Evolutionary conservation across 495 filamentous ascomycete species (phyloP), one percentile per base, ranked within the genome.

Genomic region (Penicillium bovifimosum): DNA sequence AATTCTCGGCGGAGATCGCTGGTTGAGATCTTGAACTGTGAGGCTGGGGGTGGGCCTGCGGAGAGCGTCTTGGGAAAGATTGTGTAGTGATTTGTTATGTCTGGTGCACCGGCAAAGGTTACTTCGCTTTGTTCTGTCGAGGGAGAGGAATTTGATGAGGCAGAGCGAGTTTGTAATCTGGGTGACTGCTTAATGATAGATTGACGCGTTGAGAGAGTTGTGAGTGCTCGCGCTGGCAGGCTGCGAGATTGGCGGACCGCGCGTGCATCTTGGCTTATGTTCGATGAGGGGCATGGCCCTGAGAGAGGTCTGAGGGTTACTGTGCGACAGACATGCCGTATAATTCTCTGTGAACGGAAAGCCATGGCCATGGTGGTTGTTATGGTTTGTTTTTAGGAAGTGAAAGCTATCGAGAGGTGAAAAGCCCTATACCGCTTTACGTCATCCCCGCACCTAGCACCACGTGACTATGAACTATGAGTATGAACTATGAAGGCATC

Each of bases 11-110:
- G 86, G 17, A 98, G 82, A 27, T 76, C 72, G 14, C 70, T 40
- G 14, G 70, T 51, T 65, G 92, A 76, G 69, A 96, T 82, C 0
- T 72, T 59, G 78, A 98, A 98, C 47, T 82, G 80, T 0, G 90
- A 84, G 0, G 54, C 18, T 1, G 93, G 93, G 0, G 93, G 93
- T 0, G 90, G 86, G 31, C 93, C 93, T 0, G 57, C n/a, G 10
- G 92, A 83, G 13, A 96, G 77, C 11, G 90, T 90, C 10, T 76
- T 60, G 6, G 90, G 89, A 77, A 98, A 98, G 70, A 97, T 83
- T 36, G 84, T 80, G 80, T 96, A 97, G 78, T 90, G 75, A 53
- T 80, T 84, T 41, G 69, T 75, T 41, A 69, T 73, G 49, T 77
- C 63, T n/a, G 69, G 70, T 33, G 64, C 55, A 17, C 58, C 55